These are phyloP conservation scores for Suillus paluster DNA, from an alignment of 768 basidiomycete genomes.

Conservation along the genomic window DNA sequence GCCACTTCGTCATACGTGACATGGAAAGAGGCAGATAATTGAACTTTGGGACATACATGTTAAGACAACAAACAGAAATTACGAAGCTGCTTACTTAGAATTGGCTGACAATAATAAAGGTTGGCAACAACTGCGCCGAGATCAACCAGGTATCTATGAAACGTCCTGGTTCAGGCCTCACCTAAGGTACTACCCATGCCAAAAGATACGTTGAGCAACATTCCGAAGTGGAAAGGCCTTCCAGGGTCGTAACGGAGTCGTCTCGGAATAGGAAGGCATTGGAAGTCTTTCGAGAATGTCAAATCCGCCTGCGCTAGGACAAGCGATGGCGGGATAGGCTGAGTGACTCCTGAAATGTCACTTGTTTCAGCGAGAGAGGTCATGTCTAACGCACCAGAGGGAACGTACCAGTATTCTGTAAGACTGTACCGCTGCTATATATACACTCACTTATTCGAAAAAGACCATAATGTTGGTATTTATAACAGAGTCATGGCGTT, in stretches of 20 bases:
- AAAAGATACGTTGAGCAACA: slow-evolving; percentile 49
- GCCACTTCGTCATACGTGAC: slow-evolving; percentile 39
- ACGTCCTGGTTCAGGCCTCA: slow-evolving; percentile 23
- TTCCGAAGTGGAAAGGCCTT: slow-evolving; percentile 40
- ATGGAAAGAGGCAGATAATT: slow-evolving; percentile 43
- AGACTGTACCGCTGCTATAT: background rate
- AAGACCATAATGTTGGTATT: background rate
- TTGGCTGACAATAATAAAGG: slow-evolving; percentile 82
- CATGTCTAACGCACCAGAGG: background rate
- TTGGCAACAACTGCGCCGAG: slow-evolving; percentile 54
- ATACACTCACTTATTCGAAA: background rate
- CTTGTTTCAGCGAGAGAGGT: background rate
- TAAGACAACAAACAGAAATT: slow-evolving; percentile 9
- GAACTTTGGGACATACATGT: slow-evolving; percentile 12
- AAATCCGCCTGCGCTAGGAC: background rate
- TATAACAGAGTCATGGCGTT: background rate
- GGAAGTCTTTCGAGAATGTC: slow-evolving; percentile 36
- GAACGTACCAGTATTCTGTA: background rate
- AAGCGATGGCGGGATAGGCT: background rate
- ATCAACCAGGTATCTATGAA: background rate
- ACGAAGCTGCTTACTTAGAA: slow-evolving; percentile 55
- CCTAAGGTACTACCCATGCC: slow-evolving; percentile 52
- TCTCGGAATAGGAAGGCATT: slow-evolving; percentile 51
- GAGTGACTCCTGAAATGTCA: background rate
- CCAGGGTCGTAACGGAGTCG: slow-evolving; percentile 45